phyloP scores from a whole-genome alignment of 805 yeast species.

The Candida dendrica region DNA sequence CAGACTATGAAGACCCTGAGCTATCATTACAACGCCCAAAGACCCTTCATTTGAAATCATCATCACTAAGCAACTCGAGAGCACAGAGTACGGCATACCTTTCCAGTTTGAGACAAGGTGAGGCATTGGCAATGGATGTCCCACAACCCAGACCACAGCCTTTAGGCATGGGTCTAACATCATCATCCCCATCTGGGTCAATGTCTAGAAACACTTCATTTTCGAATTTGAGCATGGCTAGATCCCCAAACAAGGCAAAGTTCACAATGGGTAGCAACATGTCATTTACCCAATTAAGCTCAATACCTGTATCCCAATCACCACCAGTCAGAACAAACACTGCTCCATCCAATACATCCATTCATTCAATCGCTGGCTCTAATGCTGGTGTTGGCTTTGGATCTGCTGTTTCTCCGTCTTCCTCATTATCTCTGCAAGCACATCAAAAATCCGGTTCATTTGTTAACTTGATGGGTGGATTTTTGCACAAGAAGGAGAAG shows the following conservation, averaged over 20 bases:
- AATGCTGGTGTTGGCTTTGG: too few relatives aligned
- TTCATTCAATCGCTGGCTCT: not conserved
- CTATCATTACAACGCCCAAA: constrained; percentile 14
- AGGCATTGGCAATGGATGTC: not conserved
- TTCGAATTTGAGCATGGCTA: constrained; percentile 2
- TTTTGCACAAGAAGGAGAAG: constrained; percentile 16
- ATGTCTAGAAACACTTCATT: constrained; percentile 15
- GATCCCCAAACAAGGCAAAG: constrained; percentile 8
- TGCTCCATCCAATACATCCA: not conserved
- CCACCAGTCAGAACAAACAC: constrained; percentile 3
- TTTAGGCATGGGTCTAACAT: too few relatives aligned
- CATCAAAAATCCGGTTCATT: constrained; percentile 18
- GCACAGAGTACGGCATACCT: constrained; percentile 19
- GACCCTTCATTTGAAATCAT: constrained; percentile 19
- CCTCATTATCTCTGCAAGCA: too few relatives aligned
- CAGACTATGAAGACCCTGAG: constrained; percentile 10
- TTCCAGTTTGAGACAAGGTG: constrained; percentile 15
- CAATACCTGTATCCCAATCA: constrained; percentile 5
- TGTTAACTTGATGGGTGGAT: constrained; percentile 18
- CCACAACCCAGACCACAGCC: too few relatives aligned
- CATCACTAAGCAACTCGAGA: constrained; percentile 19
- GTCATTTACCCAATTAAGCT: not conserved
- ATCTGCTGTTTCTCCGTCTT: too few relatives aligned
- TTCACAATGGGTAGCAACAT: not conserved
- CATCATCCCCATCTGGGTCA: too few relatives aligned